Base-by-base conservation (phyloP, 768 basidiomycete species). In the Leccinum aurantiacum region DNA sequence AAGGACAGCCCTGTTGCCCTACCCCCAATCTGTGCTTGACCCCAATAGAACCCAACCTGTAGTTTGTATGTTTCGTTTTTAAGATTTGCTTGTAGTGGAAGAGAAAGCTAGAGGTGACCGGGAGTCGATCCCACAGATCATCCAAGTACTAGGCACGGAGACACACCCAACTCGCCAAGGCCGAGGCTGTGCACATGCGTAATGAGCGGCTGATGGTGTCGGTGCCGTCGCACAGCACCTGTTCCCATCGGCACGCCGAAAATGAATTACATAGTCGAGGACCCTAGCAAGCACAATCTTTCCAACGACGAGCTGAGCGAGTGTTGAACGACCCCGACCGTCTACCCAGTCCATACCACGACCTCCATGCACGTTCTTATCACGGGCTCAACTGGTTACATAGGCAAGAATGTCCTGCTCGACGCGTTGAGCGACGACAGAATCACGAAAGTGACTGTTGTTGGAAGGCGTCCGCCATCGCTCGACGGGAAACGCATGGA, bases 21-120 rank as follows among this genome's bases (percentile, higher is more conserved):
- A 90, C 69, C 89, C 89, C 2, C 74, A 82, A 61, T 63, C 80
- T 3, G 82, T 90, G 17, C 76, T 91, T 17, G 82, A 90, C 67
- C 87, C 88, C 24, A 71, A 75, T 29, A 79, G 80, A 83, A 63
- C 74, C 84, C 0, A 69, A 67, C 25, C 37, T 79, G 54, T 79
- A 63, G 25, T 25, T 24, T 61, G 10, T 22, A 6, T 24, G 10
- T n/a, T 48, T 48, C 33, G 19, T 15, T 24, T 25, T 24, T 2
- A 24, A 27, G 13, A 17, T 3, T 15, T 27, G 8, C 48, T 24
- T 15, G 48, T 49, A 27, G 25, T 49, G 25, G 27, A 27, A 50
- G 27, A 25, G 22, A 25, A 48, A 15, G 24, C 14, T 13, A 24
- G 47, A 47, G 46, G 46, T 47, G 11, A 47, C 22, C 9, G 4